Base-by-base conservation (phyloP, 2,329 filamentous ascomycete genomes). In the Beauveria caledonica region DNA sequence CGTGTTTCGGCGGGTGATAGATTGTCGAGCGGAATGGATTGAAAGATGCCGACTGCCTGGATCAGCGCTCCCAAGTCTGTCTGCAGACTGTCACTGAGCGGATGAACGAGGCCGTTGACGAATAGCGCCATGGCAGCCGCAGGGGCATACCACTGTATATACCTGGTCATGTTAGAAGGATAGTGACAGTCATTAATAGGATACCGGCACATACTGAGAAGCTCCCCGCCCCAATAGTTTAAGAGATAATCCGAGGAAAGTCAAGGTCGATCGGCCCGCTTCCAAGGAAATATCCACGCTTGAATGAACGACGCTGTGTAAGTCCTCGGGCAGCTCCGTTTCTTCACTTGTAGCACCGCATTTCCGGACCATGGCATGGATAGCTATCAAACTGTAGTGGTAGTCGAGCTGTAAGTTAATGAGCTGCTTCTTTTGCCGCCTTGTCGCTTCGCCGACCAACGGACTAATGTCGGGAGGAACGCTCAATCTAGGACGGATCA, bases 211-310 rank as follows among this genome's bases (percentile, higher is more conserved):
- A 3, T 36, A 61, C 60, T 19, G 45, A 17, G 42, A 39, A 8
- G 60, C 33, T 9, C 19, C n/a, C 6, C 17, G 17, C 8, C 46
- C 53, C 3, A 42, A 23, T 13, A 56, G 39, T 5, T 49, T 49
- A 0, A 63, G 36, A 10, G 55, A 33, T 1, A 52, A 39, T 11
- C 50, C 21, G 1, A 67, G 45, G 27, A 60, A 63, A 17, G 36
- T 48, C n/a, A 67, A 60, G 1, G 63, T 65, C 11, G 66, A 67
- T 11, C 65, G 62, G 6, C 64, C 60, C 5, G 66, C 66, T 52
- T 68, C 66, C 11, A 68, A 33, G 3, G 64, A 65, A 5, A 68
- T 55, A 23, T 66, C 65, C 17, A 63, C 59, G 40, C 66, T 68
- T 0, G 66, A 68, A 49, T 68, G 65, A 6, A 68, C 55, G 2